Evolutionary conservation across 2,329 filamentous ascomycete species (phyloP).

Genomic region (Onygenales sp.): DNA sequence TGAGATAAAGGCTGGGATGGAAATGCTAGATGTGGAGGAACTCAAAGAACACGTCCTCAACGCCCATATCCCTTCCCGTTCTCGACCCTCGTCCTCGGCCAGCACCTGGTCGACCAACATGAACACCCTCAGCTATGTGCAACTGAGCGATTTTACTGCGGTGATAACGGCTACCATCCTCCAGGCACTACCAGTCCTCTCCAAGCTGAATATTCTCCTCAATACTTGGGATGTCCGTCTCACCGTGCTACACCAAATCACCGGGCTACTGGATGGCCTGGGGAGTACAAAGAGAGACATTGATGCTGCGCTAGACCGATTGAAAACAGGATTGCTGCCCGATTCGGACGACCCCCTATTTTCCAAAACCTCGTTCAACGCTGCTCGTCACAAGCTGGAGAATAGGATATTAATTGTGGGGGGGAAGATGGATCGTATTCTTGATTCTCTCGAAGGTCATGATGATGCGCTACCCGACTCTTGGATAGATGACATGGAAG

Average conservation of each 20-base stretch:
- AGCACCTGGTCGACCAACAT: constrained; percentile 31
- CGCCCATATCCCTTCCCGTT: constrained; percentile 61
- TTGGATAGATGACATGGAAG: constrained; percentile 84
- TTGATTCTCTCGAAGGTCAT: constrained; percentile 76
- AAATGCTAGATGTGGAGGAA: constrained; percentile 50
- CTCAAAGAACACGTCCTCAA: constrained; percentile 81
- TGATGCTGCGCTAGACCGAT: constrained; percentile 21
- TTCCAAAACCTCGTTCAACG: constrained; percentile 31
- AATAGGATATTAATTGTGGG: constrained; percentile 62
- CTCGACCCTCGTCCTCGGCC: constrained; percentile 41
- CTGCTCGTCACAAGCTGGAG: constrained; percentile 48
- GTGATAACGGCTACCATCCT: constrained; percentile 84
- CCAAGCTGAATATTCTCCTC: constrained; percentile 63
- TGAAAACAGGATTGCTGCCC: constrained; percentile 19
- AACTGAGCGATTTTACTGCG: constrained; percentile 81
- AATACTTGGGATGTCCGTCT: constrained; percentile 70
- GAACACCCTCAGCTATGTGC: constrained; percentile 46
- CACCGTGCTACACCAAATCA: constrained; percentile 62
- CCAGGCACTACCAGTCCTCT: constrained; percentile 74
- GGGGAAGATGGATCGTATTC: constrained; percentile 67
- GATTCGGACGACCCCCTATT: constrained; percentile 19
- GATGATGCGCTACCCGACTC: constrained; percentile 73
- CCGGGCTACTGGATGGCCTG: constrained; percentile 57
- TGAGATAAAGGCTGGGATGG: constrained; percentile 51
- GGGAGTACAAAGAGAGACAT: constrained; percentile 29